A percentile compares a stretch with the other conserved stretches of the same genome.
Conservation (phyloP, 2,329 filamentous ascomycete species). For the Colletotrichum sp. region DNA sequence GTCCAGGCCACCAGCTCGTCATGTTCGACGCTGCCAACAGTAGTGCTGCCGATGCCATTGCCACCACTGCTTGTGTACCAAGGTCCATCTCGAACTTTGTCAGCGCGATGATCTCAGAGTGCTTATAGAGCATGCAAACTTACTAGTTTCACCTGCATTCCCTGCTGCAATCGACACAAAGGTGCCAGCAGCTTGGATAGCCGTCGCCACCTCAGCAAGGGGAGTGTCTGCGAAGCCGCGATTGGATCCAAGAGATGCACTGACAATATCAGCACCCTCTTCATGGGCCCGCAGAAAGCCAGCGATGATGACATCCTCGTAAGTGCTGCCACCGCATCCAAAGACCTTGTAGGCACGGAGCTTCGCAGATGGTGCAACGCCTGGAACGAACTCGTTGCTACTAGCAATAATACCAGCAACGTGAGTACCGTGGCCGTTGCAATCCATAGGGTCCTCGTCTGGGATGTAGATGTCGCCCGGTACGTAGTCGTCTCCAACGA, state of each 20-base stretch:
- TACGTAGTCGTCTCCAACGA: neutral
- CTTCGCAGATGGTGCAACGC: constrained; percentile 43
- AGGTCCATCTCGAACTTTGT: neutral
- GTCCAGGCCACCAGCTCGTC: neutral
- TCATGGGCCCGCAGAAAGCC: constrained; percentile 22
- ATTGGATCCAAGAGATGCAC: constrained; percentile 27
- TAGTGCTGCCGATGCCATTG: neutral
- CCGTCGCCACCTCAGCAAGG: neutral
- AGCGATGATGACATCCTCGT: constrained; percentile 17
- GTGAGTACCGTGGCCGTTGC: constrained; percentile 25
- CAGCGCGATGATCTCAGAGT: neutral
- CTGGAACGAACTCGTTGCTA: constrained; percentile 37
- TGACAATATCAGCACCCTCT: constrained; percentile 35
- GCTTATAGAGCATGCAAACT: neutral
- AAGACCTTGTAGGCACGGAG: constrained; percentile 45
- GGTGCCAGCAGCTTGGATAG: neutral
- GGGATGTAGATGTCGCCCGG: constrained; percentile 35
- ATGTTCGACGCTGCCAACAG: constrained; percentile 3
- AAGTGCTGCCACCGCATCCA: constrained; percentile 26
- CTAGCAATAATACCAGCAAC: constrained; percentile 6
- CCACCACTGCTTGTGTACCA: neutral
- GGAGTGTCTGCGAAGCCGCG: constrained; percentile 27
- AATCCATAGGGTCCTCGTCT: constrained; percentile 43
- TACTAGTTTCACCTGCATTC: neutral
- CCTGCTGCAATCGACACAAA: constrained; percentile 3